Base-by-base conservation (phyloP, 2,329 filamentous ascomycete genomes). In the Reticulascus tulasneorum region DNA sequence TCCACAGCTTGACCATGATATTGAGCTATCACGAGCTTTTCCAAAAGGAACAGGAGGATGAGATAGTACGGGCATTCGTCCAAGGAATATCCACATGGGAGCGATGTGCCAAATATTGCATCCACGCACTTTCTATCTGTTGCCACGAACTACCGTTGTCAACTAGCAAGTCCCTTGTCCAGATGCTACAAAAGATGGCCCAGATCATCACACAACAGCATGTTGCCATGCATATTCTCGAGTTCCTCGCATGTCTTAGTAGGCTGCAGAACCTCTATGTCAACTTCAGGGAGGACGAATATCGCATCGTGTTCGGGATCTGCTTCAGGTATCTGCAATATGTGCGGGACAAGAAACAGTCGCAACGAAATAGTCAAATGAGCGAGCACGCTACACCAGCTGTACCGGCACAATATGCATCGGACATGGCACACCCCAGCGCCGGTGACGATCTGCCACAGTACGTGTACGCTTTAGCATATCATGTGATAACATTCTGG, bases 401-500 rank as follows among this genome's bases (percentile, higher is more conserved):
- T 5, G 40, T 35, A 10, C 29, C 21, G 12, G 37, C 39, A 22
- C n/a, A n/a, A n/a, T n/a, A n/a, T n/a, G 38, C 37, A 5, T 26
- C 37, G 9, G 40, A 42, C 10, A 21, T 29, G 29, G 16, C 40
- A n/a, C 40, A 40, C 19, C 56, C 61, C 10, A 60, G 53, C 30
- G 50, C 59, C 8, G 33, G 35, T 20, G 85, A 93, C 43, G 87
- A 93, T 47, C 71, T 95, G 32, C 89, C 90, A 5, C 86, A 93
- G 59, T 98, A 98, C 56, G 87, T 98, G 18, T 93, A 94, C 58
- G 86, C 89, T 2, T 69, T 97, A 34, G 91, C 91, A 8, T 95
- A 95, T 56, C 90, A 97, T 56, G 88, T 95, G 49, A 90, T 98
- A 47, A 84, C 89, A 2, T 96, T 94, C 56, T 98, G 93, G 93